These are phyloP conservation scores for Posidonia australis DNA, from an alignment of 106 monocot genomes.

Conservation along the genomic window DNA sequence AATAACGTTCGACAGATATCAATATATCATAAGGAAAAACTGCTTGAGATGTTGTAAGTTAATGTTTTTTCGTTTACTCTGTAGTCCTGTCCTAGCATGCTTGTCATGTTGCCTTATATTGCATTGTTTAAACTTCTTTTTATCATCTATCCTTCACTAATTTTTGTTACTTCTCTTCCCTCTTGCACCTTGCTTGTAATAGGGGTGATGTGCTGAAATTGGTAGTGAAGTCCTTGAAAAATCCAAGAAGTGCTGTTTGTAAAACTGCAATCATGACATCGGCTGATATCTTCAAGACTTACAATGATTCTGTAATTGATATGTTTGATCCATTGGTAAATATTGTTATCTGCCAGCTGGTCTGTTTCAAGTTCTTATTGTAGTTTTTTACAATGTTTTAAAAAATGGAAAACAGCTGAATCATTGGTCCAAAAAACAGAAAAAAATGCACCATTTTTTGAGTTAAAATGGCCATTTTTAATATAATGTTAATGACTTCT, in stretches of 20 bases:
- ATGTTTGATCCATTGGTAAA: constrained; percentile 72
- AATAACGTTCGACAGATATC: constrained; percentile 92
- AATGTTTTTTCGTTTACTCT: not conserved
- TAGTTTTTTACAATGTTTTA: no score
- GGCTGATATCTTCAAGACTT: constrained; percentile 76
- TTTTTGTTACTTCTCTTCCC: not conserved
- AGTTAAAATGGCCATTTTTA: no score
- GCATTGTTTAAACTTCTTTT: not conserved
- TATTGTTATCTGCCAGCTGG: not conserved
- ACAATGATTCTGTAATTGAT: constrained; percentile 61
- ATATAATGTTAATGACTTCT: no score
- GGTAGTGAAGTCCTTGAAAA: constrained; percentile 80
- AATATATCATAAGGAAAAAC: constrained; percentile 71
- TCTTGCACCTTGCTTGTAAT: not conserved
- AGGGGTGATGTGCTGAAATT: constrained; percentile 59
- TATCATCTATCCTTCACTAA: not conserved
- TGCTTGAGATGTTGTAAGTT: constrained; percentile 71
- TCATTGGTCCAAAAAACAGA: no score
- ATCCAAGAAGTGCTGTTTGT: constrained; percentile 94
- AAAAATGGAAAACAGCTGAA: no score
- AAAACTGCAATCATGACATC: constrained; percentile 96
- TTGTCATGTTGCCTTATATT: not conserved
- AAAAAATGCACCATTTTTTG: no score
- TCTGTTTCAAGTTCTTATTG: not conserved
- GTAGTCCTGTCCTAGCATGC: no score